Evolutionary conservation across 1,284 basidiomycete species (phyloP).

Genomic region (Veloporphyrellus conicus): DNA sequence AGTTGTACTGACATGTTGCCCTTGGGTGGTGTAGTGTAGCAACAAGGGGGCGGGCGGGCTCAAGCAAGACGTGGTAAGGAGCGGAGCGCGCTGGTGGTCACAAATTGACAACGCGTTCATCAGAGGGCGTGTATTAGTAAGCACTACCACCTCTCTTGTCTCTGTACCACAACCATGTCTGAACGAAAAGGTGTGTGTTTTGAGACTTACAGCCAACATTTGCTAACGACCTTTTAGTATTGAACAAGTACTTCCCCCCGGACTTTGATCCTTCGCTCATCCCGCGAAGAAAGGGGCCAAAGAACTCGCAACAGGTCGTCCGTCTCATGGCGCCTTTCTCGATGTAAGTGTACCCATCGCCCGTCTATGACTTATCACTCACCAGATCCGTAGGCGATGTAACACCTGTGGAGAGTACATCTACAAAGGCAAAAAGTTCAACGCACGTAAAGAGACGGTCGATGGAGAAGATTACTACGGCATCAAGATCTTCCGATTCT

Average conservation of each 20-base stretch:
- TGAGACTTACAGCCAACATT: neutral
- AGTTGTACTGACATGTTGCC: conserved; percentile 46
- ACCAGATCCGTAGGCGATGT: conserved; percentile 61
- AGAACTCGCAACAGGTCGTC: conserved; percentile 93
- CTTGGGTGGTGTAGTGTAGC: conserved; percentile 1
- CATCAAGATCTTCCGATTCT: conserved; percentile 90
- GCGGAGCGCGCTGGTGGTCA: conserved; percentile 20
- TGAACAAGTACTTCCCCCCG: conserved; percentile 90
- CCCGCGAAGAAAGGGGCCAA: conserved; percentile 81
- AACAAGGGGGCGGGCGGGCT: conserved; percentile 4
- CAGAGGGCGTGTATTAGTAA: conserved; percentile 27
- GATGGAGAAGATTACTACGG: conserved; percentile 96
- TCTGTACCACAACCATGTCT: conserved; percentile 56
- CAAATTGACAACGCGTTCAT: conserved; percentile 34
- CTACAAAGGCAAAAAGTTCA: conserved; percentile 99
- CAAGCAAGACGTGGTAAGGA: conserved; percentile 11
- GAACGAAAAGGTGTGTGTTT: conserved; percentile 72
- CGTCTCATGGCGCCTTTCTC: conserved; percentile 99
- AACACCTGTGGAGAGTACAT: conserved; percentile 97
- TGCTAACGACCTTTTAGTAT: conserved; percentile 45
- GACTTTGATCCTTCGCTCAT: conserved; percentile 99
- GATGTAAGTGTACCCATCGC: conserved; percentile 56
- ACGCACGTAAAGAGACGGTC: conserved; percentile 97
- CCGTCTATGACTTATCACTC: neutral
- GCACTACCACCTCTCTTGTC: conserved; percentile 14